A percentile compares a stretch with the other conserved stretches of the same genome.
Conservation (phyloP, 345 rosid species). For the Populus davidiana region DNA sequence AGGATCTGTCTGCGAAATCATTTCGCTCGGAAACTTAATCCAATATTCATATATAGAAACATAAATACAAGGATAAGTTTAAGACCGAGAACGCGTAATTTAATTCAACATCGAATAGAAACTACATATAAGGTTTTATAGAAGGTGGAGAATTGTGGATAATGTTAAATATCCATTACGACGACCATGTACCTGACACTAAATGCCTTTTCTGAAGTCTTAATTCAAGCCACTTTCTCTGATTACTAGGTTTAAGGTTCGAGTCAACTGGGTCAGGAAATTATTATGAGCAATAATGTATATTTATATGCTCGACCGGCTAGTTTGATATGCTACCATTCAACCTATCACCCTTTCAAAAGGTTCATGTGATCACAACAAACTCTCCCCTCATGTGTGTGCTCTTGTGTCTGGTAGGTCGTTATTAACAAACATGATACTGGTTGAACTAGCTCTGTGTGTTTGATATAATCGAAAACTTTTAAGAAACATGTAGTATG, state of each 20-base stretch:
- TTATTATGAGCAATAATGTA: too few relatives aligned
- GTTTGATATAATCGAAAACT: neutral
- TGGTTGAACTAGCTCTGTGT: neutral
- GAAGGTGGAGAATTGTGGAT: neutral
- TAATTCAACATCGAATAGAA: too few relatives aligned
- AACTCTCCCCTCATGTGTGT: neutral
- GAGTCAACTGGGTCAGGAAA: neutral
- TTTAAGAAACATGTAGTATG: neutral
- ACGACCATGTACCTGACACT: neutral
- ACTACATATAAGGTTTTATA: neutral
- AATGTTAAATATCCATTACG: neutral
- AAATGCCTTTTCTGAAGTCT: neutral
- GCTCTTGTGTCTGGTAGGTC: neutral
- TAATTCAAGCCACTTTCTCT: neutral
- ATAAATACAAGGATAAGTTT: too few relatives aligned
- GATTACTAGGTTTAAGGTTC: neutral
- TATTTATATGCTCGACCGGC: neutral
- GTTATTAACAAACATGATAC: neutral
- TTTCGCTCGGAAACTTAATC: too few relatives aligned
- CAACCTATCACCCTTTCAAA: constrained; percentile 14
- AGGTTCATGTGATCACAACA: constrained; percentile 4
- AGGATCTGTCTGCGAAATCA: neutral
- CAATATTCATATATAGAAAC: neutral
- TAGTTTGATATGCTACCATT: neutral
- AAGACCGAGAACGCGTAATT: neutral